Conservation (phyloP, 1,139 yeast species). For the Scheffersomyces quercinus region DNA sequence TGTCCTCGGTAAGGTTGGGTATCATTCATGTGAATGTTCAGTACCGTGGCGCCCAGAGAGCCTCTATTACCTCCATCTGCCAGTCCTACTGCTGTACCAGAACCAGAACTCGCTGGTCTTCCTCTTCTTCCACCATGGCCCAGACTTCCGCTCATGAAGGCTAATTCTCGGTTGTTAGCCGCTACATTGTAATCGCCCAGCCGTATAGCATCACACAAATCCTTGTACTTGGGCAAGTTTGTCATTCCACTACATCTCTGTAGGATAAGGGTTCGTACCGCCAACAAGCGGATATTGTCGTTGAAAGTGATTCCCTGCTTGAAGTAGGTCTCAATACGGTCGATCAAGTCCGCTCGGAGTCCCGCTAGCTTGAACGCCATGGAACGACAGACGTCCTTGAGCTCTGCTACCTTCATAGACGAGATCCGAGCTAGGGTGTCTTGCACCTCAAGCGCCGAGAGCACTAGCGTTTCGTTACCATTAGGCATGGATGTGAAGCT, state of each 20-base stretch:
- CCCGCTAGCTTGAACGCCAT: slow-evolving; percentile 50
- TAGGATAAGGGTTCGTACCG: slow-evolving; percentile 43
- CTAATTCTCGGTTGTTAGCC: slow-evolving; percentile 6
- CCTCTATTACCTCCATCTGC: no score
- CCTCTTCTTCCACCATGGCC: not conserved
- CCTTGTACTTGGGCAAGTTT: slow-evolving; percentile 39
- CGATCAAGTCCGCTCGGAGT: slow-evolving; percentile 51
- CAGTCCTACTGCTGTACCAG: not conserved
- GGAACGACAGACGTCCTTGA: slow-evolving; percentile 27
- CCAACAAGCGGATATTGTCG: slow-evolving; percentile 43
- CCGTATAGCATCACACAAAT: slow-evolving; percentile 23
- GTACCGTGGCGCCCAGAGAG: no score
- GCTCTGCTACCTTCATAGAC: slow-evolving; percentile 18
- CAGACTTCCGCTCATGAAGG: not conserved
- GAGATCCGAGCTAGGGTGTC: slow-evolving; percentile 13
- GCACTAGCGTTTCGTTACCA: slow-evolving; percentile 2
- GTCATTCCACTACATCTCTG: slow-evolving; percentile 33
- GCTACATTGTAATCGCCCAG: slow-evolving; percentile 12
- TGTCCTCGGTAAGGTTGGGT: slow-evolving; percentile 28
- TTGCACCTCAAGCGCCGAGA: slow-evolving; percentile 9
- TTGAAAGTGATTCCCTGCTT: slow-evolving; percentile 31
- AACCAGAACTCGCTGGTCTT: not conserved
- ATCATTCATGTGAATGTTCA: slow-evolving; percentile 10
- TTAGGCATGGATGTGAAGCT: not conserved
- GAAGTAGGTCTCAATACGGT: slow-evolving; percentile 42